Evolutionary conservation across 2,329 filamentous ascomycete genomes (phyloP).

Genomic region (Rutstroemia sp.): DNA sequence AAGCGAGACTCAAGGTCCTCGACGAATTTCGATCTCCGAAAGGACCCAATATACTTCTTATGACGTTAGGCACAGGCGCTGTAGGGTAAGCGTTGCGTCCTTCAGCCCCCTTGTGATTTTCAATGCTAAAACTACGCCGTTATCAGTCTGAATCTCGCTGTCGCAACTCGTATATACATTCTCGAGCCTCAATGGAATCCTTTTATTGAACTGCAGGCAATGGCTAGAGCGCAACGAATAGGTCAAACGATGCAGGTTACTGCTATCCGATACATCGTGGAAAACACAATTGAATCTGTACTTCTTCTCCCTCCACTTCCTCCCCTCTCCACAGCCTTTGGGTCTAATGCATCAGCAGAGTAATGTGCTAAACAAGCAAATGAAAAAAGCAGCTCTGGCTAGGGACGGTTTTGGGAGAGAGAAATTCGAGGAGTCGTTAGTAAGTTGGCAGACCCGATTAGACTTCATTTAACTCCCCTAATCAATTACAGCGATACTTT

Average conservation of each 20-base stretch:
- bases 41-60: conserved; percentile 35
- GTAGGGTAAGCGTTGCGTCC: conserved; percentile 34
- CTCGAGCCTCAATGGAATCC: conserved; percentile 13
- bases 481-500: too few species aligned
- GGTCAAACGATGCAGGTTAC: conserved; percentile 8
- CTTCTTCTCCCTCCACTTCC: too few species aligned
- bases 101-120: background rate
- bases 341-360: too few species aligned
- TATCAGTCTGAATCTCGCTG: conserved; percentile 6
- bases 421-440: too few species aligned
- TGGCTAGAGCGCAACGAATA: conserved; percentile 6
- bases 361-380: too few species aligned
- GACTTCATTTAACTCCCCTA: too few species aligned
- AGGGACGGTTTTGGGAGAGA: too few species aligned
- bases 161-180: conserved; percentile 9
- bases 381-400: too few species aligned
- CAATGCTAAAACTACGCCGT: background rate
- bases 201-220: conserved; percentile 9
- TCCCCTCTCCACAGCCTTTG: too few species aligned
- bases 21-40: conserved; percentile 27
- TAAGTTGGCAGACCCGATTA: too few species aligned
- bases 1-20: conserved; percentile 23
- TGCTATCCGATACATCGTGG: conserved; percentile 10
- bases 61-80: conserved; percentile 43
- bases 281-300: conserved; percentile 6